Conservation (phyloP, 768 basidiomycete species). For the Tylopilus sp. region DNA sequence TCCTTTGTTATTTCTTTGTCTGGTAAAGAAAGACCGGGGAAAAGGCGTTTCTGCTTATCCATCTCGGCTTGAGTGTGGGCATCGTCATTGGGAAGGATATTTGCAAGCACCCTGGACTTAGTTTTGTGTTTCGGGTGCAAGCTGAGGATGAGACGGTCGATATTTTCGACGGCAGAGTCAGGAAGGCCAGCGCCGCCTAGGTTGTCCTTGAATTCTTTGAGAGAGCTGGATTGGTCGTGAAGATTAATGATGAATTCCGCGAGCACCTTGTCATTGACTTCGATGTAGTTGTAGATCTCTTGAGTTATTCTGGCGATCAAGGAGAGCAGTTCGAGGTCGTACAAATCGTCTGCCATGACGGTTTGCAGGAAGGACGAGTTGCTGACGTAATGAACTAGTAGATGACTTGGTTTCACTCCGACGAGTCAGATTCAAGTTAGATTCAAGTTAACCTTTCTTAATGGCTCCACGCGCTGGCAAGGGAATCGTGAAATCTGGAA, state of each 20-base stretch:
- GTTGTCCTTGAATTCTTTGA: conserved; percentile 77
- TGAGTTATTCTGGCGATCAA: conserved; percentile 89
- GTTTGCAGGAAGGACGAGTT: conserved; percentile 1
- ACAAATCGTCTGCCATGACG: conserved; percentile 74
- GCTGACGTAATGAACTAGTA: conserved; percentile 27
- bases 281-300: conserved; percentile 86
- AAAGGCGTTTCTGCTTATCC: conserved; percentile 80
- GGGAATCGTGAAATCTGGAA: conserved; percentile 84
- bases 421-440: too few relatives aligned
- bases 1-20: conserved; percentile 73
- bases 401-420: too few relatives aligned
- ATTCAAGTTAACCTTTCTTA: too few relatives aligned
- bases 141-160: conserved; percentile 91
- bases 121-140: conserved; percentile 97
- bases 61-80: conserved; percentile 43
- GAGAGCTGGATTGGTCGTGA: conserved; percentile 78
- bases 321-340: conserved; percentile 91
- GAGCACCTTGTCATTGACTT: conserved; percentile 84
- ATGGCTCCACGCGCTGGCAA: conserved; percentile 55
- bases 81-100: conserved; percentile 34
- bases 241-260: conserved; percentile 94
- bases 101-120: conserved; percentile 37
- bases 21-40: conserved; percentile 84
- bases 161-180: conserved; percentile 85
- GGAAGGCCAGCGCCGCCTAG: conserved; percentile 74